A percentile compares a stretch with the other conserved stretches of the same genome.
phyloP scores from a whole-genome alignment of 1,284 basidiomycete species.

The Cystobasidiaceae sp. region DNA sequence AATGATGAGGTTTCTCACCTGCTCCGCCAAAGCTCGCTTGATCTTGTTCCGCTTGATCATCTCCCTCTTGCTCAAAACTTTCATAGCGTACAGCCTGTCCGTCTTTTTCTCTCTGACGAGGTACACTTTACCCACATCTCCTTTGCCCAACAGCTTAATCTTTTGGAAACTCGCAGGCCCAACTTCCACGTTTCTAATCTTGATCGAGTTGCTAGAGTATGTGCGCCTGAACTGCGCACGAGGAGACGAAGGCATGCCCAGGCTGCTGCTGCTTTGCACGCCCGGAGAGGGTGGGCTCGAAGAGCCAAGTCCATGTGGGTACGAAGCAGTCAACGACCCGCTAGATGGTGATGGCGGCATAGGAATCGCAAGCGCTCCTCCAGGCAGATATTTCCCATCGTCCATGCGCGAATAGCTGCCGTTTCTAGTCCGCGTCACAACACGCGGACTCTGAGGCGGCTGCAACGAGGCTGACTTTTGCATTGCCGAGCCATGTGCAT shows the following conservation, averaged over 20 bases:
- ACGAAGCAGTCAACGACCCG: background rate
- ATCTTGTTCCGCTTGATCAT: slow-evolving; percentile 99
- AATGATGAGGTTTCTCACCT: too few species aligned
- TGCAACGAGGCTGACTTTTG: slow-evolving; percentile 5
- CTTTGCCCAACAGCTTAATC: slow-evolving; percentile 89
- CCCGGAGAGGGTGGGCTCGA: too few species aligned
- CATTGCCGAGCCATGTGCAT: slow-evolving; percentile 3
- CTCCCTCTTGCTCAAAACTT: slow-evolving; percentile 93
- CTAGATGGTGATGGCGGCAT: slow-evolving; percentile 18
- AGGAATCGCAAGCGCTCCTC: slow-evolving; percentile 8
- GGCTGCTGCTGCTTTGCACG: too few species aligned
- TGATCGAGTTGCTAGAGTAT: slow-evolving; percentile 96
- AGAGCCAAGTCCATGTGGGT: too few species aligned
- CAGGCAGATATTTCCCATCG: slow-evolving; percentile 17
- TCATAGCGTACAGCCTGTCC: slow-evolving; percentile 90
- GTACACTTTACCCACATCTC: slow-evolving; percentile 93
- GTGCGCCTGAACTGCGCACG: slow-evolving; percentile 88
- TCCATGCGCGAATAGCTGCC: slow-evolving; percentile 21
- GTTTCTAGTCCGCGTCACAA: background rate
- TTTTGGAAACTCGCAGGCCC: slow-evolving; percentile 85
- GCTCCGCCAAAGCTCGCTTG: slow-evolving; percentile 90
- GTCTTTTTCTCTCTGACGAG: slow-evolving; percentile 93
- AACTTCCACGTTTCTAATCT: slow-evolving; percentile 86
- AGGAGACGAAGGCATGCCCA: too few species aligned
- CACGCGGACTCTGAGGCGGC: slow-evolving; percentile 7